Base-by-base conservation (phyloP, 2,329 filamentous ascomycete genomes). In the Aureobasidium lini region DNA sequence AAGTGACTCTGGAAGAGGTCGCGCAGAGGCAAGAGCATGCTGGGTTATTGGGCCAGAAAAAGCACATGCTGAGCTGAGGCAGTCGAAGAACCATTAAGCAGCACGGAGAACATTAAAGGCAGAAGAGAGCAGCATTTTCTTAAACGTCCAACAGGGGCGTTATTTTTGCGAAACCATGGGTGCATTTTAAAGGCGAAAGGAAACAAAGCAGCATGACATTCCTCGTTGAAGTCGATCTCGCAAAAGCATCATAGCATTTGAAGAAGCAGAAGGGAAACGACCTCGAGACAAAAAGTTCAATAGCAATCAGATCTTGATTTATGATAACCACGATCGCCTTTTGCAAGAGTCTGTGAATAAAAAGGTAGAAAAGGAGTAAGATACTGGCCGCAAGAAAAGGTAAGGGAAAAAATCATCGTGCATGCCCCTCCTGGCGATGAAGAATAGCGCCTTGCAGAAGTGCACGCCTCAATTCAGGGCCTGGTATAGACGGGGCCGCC, bases 401-500 rank as follows among this genome's bases (percentile, higher is more conserved):
- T 4, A 18, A 6, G 36, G 36, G 29, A 48, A 48, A 18, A 29
- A 31, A 48, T 10, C 31, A 48, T 48, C 10, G 34, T 34, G 48
- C 46, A 15, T n/a, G 48, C 34, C 29, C 10, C 40, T 7, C 13
- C 9, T 13, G 32, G 10, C 4, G 28, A 32, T 15, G 28, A 50
- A 37, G 36, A 34, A 31, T 36, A 8, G 34, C 34, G 23, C 23
- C 15, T 49, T 11, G 32, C 32, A 34, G n/a, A 52, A 52, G 15
- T 11, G 23, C 48, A 52, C 23, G 36, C 48, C 36, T 36, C 48
- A 31, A 52, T 52, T 16, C 7, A 13, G 23, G 23, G 23, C 13
- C 48, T 52, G 48, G 36, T 52, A 52, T 52, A 40, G 48, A 52
- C 36, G 34, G 23, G 36, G 11, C 50, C 39, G 50, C 29, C 50